Percentiles rank a stretch among this genome's conserved stretches.
These are phyloP conservation scores for Mimosa bimucronata DNA, from an alignment of 306 rosid species.

Conservation along the genomic window DNA sequence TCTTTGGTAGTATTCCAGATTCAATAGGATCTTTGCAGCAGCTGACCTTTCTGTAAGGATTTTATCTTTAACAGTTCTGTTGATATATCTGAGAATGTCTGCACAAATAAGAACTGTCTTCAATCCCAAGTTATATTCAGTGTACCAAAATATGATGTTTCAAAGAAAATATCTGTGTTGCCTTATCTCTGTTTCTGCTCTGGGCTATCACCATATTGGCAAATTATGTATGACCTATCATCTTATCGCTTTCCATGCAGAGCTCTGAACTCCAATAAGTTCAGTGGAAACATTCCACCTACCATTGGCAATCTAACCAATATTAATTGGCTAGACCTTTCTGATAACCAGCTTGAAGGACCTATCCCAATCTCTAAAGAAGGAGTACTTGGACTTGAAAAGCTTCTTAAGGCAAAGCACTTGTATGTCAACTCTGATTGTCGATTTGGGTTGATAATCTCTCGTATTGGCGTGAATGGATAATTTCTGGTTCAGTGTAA, in stretches of 20 bases:
- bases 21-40: slow-evolving; percentile 61
- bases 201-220: slow-evolving; percentile 4
- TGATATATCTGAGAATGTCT: slow-evolving; percentile 3
- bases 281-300: slow-evolving; percentile 52
- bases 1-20: slow-evolving; percentile 69
- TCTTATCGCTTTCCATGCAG: slow-evolving; percentile 39
- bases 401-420: slow-evolving; percentile 47
- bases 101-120: background rate
- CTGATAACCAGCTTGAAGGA: slow-evolving; percentile 54
- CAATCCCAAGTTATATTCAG: background rate
- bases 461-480: slow-evolving; percentile 16
- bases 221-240: background rate
- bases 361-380: slow-evolving; percentile 49
- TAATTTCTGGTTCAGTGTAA: slow-evolving; percentile 28
- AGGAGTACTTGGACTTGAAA: slow-evolving; percentile 50
- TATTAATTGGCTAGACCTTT: slow-evolving; percentile 54
- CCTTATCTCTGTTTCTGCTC: slow-evolving; percentile 17
- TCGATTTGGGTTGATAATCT: slow-evolving; percentile 26
- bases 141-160: slow-evolving; percentile 18
- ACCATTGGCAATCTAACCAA: slow-evolving; percentile 54
- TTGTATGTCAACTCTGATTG: slow-evolving; percentile 46
- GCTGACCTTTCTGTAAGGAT: slow-evolving; percentile 67
- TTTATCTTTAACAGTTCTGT: slow-evolving; percentile 15
- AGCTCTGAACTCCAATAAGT: slow-evolving; percentile 49
- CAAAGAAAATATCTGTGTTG: background rate